phyloP scores from a whole-genome alignment of 2,329 filamentous ascomycete species.

The Samsoniella hepiali region DNA sequence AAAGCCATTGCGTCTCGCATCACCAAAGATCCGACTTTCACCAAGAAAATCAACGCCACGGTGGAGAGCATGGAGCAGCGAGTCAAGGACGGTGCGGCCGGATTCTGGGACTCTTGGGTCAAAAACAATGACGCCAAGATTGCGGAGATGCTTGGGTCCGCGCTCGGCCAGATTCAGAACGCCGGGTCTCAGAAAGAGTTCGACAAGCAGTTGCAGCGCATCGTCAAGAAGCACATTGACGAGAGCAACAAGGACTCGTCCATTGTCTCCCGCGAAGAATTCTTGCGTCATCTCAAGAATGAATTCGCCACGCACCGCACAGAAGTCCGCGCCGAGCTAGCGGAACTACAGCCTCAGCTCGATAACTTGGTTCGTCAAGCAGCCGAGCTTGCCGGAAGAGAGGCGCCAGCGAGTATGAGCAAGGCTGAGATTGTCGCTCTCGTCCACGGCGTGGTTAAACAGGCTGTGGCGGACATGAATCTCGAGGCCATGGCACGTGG shows the following conservation, averaged over 20 bases:
- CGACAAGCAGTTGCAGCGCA: slow-evolving; percentile 34
- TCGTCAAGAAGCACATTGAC: slow-evolving; percentile 36
- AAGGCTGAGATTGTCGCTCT: slow-evolving; percentile 40
- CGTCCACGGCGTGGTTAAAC: slow-evolving; percentile 40
- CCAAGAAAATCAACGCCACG: slow-evolving; percentile 27
- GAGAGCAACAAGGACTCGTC: slow-evolving; percentile 32
- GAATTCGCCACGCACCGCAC: slow-evolving; percentile 37
- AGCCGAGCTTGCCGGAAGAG: slow-evolving; percentile 28
- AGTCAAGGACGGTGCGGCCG: slow-evolving; percentile 29
- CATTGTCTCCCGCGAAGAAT: slow-evolving; percentile 48
- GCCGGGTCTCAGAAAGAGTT: slow-evolving; percentile 34
- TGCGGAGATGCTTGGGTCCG: slow-evolving; percentile 29
- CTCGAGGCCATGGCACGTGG: slow-evolving; percentile 46
- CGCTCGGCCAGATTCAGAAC: slow-evolving; percentile 34
- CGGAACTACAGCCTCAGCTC: slow-evolving; percentile 35
- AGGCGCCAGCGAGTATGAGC: slow-evolving; percentile 33
- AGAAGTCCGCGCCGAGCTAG: slow-evolving; percentile 41
- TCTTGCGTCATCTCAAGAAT: slow-evolving; percentile 42
- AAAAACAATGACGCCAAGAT: slow-evolving; percentile 46
- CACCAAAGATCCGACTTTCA: slow-evolving; percentile 32
- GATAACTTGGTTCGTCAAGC: slow-evolving; percentile 32
- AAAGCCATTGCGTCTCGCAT: slow-evolving; percentile 42
- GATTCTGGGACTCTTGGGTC: slow-evolving; percentile 52
- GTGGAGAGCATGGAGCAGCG: slow-evolving; percentile 27
- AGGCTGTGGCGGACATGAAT: slow-evolving; percentile 43